Evolutionary conservation across 257 asterid genomes (phyloP), one percentile per base, ranked within the genome.

Genomic region (Dorcoceras hygrometricum): DNA sequence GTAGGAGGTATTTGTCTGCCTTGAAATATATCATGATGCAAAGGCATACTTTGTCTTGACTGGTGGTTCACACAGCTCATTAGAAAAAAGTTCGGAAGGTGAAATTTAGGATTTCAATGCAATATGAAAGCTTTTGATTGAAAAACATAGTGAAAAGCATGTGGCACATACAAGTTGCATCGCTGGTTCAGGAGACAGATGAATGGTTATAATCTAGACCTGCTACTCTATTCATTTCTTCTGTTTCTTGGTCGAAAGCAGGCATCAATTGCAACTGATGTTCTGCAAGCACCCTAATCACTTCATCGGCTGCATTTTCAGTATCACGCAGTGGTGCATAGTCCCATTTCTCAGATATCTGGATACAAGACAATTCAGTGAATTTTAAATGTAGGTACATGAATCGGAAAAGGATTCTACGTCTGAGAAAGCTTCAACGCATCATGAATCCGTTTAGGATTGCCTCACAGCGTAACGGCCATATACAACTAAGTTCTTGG

Each of bases 171-270:
- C 97, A 23, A 82, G 72, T 80, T 93, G 32, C 95, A 96, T 60
- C 76, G 83, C 56, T 90, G 97, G 99, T 84, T 90, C 73, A 90
- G 96, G 86, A 82, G 91, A 74, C 97, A 86, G 82, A 84, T 92
- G 36, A 77, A 73, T 65, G 79, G 80, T n/a, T n/a, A n/a, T n/a
- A n/a, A 51, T 63, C 19, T 16, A 43, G 16, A 16, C 20, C 53
- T 14, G 53, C 6, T 4, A 16, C 53, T 43, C 53, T 43, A 43
- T 43, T 43, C 20, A 6, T 43, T 14, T 14, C 53, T 43, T 16
- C 53, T 12, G 20, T 43, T 43, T 43, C 20, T 43, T 14, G 53
- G 19, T 43, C 53, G 6, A 8, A 43, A 43, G 16, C 20, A 43
- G 82, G 75, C 73, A 66, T 72, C 79, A 89, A 73, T 65, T 77